Evolutionary conservation across 176 grass and related monocot genomes (phyloP).

Genomic region (Dactylis glomerata): DNA sequence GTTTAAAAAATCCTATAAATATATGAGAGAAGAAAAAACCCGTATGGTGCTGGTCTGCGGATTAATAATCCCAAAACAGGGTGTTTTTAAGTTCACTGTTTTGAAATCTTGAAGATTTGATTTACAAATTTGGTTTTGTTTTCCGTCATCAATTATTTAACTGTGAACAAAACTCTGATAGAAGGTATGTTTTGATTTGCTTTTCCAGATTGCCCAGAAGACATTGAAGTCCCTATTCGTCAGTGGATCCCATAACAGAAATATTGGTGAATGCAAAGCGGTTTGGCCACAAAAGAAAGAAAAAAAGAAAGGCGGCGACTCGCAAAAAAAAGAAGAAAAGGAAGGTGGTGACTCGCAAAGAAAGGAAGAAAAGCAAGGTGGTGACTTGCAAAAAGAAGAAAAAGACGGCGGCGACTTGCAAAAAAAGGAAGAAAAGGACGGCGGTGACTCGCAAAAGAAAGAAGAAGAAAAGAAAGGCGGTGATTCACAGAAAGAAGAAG

Average conservation of each 20-base stretch:
- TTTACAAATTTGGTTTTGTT: no score
- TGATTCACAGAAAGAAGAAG: neutral
- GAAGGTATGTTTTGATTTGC: neutral
- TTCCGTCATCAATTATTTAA: neutral
- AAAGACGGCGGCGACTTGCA: neutral
- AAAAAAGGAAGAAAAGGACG: neutral
- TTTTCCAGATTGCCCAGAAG: slow-evolving; percentile 75
- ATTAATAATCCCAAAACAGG: neutral
- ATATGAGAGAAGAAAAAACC: neutral
- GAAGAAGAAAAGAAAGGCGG: neutral
- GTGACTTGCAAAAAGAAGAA: neutral
- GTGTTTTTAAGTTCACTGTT: neutral
- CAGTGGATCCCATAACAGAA: slow-evolving; percentile 39
- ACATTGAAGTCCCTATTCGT: slow-evolving; percentile 59
- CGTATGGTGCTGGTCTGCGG: neutral
- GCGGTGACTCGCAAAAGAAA: no score
- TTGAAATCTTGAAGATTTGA: neutral
- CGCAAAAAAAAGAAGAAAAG: neutral
- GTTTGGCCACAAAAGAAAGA: neutral
- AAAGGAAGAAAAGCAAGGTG: neutral
- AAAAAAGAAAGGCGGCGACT: no score
- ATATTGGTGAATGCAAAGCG: slow-evolving; percentile 47
- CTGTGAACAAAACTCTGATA: neutral
- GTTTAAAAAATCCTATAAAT: neutral
- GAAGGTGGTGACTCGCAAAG: no score